A percentile compares a stretch with the other conserved stretches of the same genome.
Evolutionary conservation across 2,329 filamentous ascomycete species (phyloP).

Genomic region (Leptographium procerum): DNA sequence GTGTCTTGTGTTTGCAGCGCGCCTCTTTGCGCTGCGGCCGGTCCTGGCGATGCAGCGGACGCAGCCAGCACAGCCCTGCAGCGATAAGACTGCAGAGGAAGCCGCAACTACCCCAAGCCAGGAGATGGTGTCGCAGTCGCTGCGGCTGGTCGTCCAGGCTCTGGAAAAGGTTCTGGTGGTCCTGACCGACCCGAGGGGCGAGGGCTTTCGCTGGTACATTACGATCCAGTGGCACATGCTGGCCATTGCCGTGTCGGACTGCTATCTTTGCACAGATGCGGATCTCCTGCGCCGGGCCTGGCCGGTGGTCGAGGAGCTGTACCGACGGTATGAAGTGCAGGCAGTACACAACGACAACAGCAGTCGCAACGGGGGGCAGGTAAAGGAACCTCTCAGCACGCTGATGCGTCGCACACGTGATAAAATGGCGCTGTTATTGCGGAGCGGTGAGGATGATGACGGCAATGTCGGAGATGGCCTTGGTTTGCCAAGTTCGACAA

Average conservation of each 20-base stretch:
- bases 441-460: not conserved
- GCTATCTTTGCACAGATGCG: slow-evolving; percentile 15
- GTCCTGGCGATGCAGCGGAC: not conserved
- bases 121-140: not conserved
- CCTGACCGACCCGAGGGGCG: slow-evolving; percentile 18
- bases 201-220: slow-evolving; percentile 20
- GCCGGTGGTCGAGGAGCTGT: slow-evolving; percentile 17
- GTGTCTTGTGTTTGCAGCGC: slow-evolving; percentile 2
- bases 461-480: not conserved
- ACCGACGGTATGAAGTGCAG: slow-evolving; percentile 8
- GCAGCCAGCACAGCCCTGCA: not conserved
- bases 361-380: not conserved
- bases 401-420: not conserved
- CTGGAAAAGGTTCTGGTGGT: slow-evolving; percentile 18
- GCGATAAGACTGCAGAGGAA: not conserved
- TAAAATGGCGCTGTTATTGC: not conserved
- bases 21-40: not conserved
- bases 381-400: slow-evolving; percentile 1
- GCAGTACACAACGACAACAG: slow-evolving; percentile 3
- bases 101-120: not conserved
- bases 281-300: slow-evolving; percentile 13
- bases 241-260: slow-evolving; percentile 18
- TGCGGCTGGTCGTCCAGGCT: not conserved
- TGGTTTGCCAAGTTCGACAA: not conserved
- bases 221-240: slow-evolving; percentile 17